These are phyloP conservation scores for Salvia rosmarinus DNA, from an alignment of 257 asterid genomes.

Conservation along the genomic window DNA sequence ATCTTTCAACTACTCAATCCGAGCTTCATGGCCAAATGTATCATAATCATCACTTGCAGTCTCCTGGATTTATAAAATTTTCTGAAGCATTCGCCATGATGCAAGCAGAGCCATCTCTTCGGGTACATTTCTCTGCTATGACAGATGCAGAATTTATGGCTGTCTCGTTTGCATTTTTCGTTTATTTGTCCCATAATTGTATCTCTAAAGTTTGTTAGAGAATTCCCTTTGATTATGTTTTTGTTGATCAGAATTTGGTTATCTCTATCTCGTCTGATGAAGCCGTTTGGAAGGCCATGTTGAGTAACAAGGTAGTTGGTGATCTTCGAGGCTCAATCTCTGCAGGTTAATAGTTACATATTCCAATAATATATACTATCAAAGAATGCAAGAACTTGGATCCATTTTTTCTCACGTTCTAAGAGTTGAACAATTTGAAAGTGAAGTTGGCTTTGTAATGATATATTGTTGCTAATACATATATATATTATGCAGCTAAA, in stretches of 20 bases:
- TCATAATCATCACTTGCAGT: constrained; percentile 35
- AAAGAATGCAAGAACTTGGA: too few species aligned
- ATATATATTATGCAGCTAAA: constrained; percentile 31
- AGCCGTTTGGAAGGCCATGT: constrained; percentile 72
- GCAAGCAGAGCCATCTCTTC: constrained; percentile 53
- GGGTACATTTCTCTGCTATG: too few species aligned
- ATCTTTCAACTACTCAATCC: constrained; percentile 33
- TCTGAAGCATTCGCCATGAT: constrained; percentile 55
- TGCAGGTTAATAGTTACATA: constrained; percentile 58
- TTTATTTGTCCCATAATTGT: neutral
- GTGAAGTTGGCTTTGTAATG: too few species aligned
- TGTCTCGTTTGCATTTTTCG: neutral
- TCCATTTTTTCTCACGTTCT: too few species aligned
- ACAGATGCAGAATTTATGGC: too few species aligned
- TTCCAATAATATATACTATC: too few species aligned
- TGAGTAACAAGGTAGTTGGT: constrained; percentile 54
- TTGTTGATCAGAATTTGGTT: constrained; percentile 51
- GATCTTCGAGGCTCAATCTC: constrained; percentile 44
- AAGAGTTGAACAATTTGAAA: too few species aligned
- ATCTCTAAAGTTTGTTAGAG: neutral
- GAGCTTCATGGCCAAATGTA: constrained; percentile 25
- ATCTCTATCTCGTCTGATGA: constrained; percentile 56
- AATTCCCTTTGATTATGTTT: neutral
- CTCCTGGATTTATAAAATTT: constrained; percentile 51
- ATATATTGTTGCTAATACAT: too few species aligned